These are phyloP conservation scores for Phaseolus lunatus DNA, from an alignment of 306 rosid species.

Conservation along the genomic window DNA sequence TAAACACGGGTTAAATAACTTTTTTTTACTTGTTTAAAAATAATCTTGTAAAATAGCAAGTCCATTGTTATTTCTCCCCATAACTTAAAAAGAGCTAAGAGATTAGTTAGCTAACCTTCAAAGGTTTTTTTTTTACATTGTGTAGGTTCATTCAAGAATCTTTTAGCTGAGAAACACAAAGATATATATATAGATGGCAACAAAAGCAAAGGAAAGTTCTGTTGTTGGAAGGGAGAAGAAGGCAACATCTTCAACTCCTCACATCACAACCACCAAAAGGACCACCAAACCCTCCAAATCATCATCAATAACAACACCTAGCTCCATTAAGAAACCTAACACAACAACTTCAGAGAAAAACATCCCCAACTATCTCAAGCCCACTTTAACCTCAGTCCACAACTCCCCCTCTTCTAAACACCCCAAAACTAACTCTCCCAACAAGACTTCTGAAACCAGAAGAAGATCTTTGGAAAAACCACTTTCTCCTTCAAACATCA, in stretches of 20 bases:
- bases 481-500: conserved; percentile 44
- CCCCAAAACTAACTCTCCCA: not conserved
- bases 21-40: no score
- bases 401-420: conserved; percentile 21
- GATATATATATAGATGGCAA: conserved; percentile 55
- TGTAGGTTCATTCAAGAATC: conserved; percentile 14
- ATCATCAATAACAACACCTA: not conserved
- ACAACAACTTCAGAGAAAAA: conserved; percentile 44
- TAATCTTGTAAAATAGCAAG: no score
- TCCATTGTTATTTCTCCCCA: no score
- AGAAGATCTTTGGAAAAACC: conserved; percentile 66
- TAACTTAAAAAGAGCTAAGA: no score
- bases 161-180: not conserved
- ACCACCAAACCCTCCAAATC: conserved; percentile 44
- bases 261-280: conserved; percentile 31
- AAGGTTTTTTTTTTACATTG: not conserved
- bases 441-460: conserved; percentile 23
- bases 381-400: conserved; percentile 54
- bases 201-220: conserved; percentile 48
- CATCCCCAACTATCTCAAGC: conserved; percentile 62
- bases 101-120: not conserved
- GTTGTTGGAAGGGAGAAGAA: conserved; percentile 56
- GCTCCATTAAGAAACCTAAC: conserved; percentile 24
- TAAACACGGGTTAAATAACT: no score
- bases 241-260: conserved; percentile 44